Conservation (phyloP, 805 yeast species). For the Candida succiphila region DNA sequence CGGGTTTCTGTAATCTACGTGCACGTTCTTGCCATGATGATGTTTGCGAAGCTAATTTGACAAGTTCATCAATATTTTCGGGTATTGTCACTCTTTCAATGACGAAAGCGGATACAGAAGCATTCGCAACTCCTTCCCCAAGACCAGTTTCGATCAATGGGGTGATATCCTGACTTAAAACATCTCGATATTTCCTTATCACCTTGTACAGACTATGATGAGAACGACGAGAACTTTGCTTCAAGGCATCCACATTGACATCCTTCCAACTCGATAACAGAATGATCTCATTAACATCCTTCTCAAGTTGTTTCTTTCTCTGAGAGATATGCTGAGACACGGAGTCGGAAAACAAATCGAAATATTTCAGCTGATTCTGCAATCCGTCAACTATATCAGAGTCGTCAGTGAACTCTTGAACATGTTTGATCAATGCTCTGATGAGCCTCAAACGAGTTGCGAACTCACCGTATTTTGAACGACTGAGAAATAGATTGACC, state of each 20-base stretch:
- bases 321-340: slow-evolving; percentile 35
- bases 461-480: slow-evolving; percentile 72
- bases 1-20: slow-evolving; percentile 39
- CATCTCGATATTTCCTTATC: slow-evolving; percentile 68
- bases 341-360: slow-evolving; percentile 48
- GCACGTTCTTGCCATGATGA: slow-evolving; percentile 50
- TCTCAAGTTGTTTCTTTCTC: slow-evolving; percentile 50
- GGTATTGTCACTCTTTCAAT: slow-evolving; percentile 1
- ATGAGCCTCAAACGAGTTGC: slow-evolving; percentile 47
- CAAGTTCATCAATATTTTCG: slow-evolving; percentile 2
- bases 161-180: slow-evolving; percentile 42
- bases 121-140: slow-evolving; percentile 7
- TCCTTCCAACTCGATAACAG: slow-evolving; percentile 95
- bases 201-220: slow-evolving; percentile 78
- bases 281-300: slow-evolving; percentile 77
- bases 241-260: slow-evolving; percentile 84
- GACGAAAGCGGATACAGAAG: not conserved
- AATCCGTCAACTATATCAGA: slow-evolving; percentile 30
- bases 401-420: slow-evolving; percentile 19
- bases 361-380: slow-evolving; percentile 50
- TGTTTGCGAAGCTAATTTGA: slow-evolving; percentile 22
- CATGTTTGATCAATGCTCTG: slow-evolving; percentile 54
- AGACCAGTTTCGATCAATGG: slow-evolving; percentile 54
- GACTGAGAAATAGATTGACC: slow-evolving; percentile 65
- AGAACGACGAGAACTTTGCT: slow-evolving; percentile 86